Conservation (phyloP, 352 stramenopile species). For the Pythium volutum region DNA sequence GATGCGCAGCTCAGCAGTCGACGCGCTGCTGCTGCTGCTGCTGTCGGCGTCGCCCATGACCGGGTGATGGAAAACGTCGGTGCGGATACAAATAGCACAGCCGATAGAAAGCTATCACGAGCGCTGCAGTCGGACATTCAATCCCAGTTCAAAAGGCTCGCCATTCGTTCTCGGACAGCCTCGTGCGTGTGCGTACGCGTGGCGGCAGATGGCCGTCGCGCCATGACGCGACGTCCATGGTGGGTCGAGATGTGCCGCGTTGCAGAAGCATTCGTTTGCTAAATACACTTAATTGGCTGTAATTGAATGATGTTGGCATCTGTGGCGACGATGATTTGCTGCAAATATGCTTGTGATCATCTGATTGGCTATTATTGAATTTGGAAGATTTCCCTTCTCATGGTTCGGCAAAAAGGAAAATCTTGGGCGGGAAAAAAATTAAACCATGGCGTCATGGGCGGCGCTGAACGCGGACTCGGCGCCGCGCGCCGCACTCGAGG, state of each 20-base stretch:
- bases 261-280: too few relatives aligned
- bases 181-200: not conserved
- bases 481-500: conserved; percentile 21
- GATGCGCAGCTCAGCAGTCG: conserved; percentile 25
- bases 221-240: not conserved
- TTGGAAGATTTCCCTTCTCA: not conserved
- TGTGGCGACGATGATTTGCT: too few relatives aligned
- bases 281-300: not conserved
- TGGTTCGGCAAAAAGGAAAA: not conserved
- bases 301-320: too few relatives aligned
- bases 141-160: too few relatives aligned
- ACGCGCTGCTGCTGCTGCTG: not conserved
- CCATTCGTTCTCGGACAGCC: not conserved
- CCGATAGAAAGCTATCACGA: too few relatives aligned
- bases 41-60: conserved; percentile 2
- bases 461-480: conserved; percentile 45
- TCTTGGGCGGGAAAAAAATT: not conserved
- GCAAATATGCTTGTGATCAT: not conserved
- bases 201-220: not conserved
- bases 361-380: not conserved
- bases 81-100: conserved; percentile 12
- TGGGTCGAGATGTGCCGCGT: not conserved
- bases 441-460: conserved; percentile 56
- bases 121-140: too few relatives aligned
- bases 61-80: not conserved